These are phyloP conservation scores for Neonectria sp. DNA, from an alignment of 2,329 filamentous ascomycete species.

Conservation along the genomic window DNA sequence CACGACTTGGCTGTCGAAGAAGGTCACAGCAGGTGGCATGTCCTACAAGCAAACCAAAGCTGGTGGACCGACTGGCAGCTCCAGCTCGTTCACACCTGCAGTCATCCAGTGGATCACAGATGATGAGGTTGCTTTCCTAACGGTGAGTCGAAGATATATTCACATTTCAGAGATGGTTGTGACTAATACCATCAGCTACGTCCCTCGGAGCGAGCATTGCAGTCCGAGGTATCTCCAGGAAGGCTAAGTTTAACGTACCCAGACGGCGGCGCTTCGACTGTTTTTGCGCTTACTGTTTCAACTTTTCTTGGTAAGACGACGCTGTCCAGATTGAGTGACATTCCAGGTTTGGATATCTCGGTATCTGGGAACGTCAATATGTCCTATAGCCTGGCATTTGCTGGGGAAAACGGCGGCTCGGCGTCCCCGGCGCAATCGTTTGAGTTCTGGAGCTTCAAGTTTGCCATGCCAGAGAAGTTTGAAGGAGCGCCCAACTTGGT, in stretches of 20 bases:
- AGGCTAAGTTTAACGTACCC: conserved; percentile 62
- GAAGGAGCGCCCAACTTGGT: conserved; percentile 20
- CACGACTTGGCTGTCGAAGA: conserved; percentile 69
- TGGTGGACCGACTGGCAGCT: conserved; percentile 68
- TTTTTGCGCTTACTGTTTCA: conserved; percentile 66
- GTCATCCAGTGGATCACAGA: conserved; percentile 71
- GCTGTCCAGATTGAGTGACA: conserved; percentile 61
- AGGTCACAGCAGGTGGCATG: conserved; percentile 73
- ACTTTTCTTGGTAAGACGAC: conserved; percentile 61
- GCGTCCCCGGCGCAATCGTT: conserved; percentile 54
- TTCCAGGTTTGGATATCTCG: conserved; percentile 63
- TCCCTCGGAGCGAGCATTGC: background rate
- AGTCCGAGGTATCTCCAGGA: background rate
- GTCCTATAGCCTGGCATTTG: conserved; percentile 60
- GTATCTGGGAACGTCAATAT: conserved; percentile 61
- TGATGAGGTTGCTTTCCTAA: conserved; percentile 50
- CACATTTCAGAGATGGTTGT: background rate
- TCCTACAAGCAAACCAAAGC: conserved; percentile 69
- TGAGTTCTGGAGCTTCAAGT: conserved; percentile 64
- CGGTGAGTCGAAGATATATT: conserved; percentile 32
- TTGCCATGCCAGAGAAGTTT: conserved; percentile 53
- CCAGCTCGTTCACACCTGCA: conserved; percentile 70
- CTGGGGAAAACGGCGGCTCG: conserved; percentile 56
- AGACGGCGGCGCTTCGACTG: conserved; percentile 61
- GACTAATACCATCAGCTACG: background rate